Evolutionary conservation across 2,329 filamentous ascomycete genomes (phyloP).

Genomic region (Botryotinia convoluta): DNA sequence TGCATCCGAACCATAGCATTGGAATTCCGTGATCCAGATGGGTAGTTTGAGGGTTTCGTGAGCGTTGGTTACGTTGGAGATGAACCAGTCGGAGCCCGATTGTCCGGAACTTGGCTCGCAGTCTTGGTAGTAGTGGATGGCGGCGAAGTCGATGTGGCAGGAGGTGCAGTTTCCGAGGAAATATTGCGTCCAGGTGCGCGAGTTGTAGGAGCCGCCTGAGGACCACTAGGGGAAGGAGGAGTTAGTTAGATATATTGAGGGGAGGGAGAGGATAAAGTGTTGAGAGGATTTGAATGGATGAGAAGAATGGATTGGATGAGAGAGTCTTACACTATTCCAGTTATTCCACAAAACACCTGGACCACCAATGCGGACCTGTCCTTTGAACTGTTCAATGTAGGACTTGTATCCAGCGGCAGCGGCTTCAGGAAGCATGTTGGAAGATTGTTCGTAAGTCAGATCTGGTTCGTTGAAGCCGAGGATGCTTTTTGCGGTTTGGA

Average conservation of each 20-base stretch:
- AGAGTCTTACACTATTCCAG: slow-evolving; percentile 9
- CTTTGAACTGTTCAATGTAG: slow-evolving; percentile 44
- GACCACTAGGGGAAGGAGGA: slow-evolving; percentile 20
- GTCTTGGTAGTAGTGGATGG: slow-evolving; percentile 47
- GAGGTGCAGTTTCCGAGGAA: slow-evolving; percentile 43
- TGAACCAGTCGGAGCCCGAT: slow-evolving; percentile 41
- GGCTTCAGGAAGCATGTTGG: slow-evolving; percentile 44
- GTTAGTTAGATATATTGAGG: slow-evolving; percentile 31
- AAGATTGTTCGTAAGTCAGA: slow-evolving; percentile 47
- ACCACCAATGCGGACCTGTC: slow-evolving; percentile 42
- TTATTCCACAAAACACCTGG: slow-evolving; percentile 43
- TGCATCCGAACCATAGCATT: slow-evolving; percentile 37
- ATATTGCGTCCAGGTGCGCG: slow-evolving; percentile 43
- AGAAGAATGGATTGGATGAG: background rate
- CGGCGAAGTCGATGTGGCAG: slow-evolving; percentile 45
- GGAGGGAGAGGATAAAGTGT: background rate
- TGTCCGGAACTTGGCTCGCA: slow-evolving; percentile 32
- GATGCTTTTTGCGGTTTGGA: slow-evolving; percentile 53
- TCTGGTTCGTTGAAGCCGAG: slow-evolving; percentile 72
- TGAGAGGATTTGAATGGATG: too few species aligned
- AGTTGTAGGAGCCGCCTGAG: slow-evolving; percentile 38
- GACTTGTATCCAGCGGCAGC: slow-evolving; percentile 42
- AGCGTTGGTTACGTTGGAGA: slow-evolving; percentile 42
- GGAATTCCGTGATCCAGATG: slow-evolving; percentile 47
- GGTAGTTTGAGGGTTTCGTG: slow-evolving; percentile 39